phyloP scores from a whole-genome alignment of 768 basidiomycete genomes.

The Pholiota conissans region DNA sequence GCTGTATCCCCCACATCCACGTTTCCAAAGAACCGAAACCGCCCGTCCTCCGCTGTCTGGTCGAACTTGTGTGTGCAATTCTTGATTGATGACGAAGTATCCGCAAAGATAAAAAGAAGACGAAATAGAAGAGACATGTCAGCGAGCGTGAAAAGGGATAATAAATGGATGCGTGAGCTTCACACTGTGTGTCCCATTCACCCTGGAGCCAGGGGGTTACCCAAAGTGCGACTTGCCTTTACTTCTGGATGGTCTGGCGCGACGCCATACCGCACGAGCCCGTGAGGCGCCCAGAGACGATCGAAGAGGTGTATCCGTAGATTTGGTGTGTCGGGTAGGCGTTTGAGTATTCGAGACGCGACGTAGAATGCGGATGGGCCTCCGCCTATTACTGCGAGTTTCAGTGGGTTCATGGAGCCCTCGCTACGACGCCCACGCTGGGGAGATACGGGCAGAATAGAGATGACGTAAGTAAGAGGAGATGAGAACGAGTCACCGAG shows the following conservation, averaged over 20 bases:
- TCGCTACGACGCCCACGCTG: too few relatives aligned
- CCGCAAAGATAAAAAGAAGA: too few relatives aligned
- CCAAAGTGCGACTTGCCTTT: constrained; percentile 54
- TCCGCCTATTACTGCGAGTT: constrained; percentile 89
- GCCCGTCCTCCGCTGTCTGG: constrained; percentile 69
- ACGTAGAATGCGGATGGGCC: constrained; percentile 98
- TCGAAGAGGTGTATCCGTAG: constrained; percentile 86
- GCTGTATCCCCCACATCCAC: constrained; percentile 54
- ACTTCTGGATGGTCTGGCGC: constrained; percentile 99
- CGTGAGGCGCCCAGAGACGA: constrained; percentile 91
- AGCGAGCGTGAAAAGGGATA: neutral
- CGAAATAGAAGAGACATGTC: neutral
- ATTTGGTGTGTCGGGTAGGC: constrained; percentile 41
- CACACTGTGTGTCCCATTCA: neutral
- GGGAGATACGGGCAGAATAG: too few relatives aligned
- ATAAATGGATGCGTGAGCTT: constrained; percentile 4
- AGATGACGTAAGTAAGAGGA: neutral
- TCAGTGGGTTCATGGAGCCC: constrained; percentile 36
- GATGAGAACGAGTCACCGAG: neutral
- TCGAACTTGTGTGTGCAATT: constrained; percentile 98
- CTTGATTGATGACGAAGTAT: too few relatives aligned
- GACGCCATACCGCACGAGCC: constrained; percentile 93
- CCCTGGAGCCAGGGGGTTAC: neutral
- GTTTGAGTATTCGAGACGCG: constrained; percentile 79
- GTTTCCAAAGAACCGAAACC: constrained; percentile 92